Conservation (phyloP, 306 rosid genomes). For the Glycine soja region DNA sequence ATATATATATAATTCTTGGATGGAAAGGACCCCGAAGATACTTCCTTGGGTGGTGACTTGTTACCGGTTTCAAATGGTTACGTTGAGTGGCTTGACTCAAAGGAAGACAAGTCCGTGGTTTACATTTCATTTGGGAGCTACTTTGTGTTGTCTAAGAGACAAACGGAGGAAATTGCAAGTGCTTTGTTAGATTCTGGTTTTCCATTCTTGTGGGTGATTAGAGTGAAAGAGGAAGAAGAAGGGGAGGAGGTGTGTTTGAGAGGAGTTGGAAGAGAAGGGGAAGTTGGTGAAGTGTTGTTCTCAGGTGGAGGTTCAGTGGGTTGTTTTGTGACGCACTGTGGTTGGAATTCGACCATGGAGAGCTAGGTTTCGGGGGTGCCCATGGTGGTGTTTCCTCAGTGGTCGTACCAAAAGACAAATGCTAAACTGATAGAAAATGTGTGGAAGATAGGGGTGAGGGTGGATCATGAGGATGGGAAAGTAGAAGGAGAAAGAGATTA, state of each 20-base stretch:
- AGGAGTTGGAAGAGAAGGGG: conserved; percentile 50
- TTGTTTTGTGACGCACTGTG: conserved; percentile 62
- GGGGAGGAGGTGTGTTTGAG: conserved; percentile 4
- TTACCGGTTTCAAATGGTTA: conserved; percentile 19
- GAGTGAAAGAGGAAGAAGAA: conserved; percentile 35
- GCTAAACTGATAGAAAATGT: no score
- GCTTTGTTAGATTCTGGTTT: conserved; percentile 56
- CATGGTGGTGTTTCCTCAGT: no score
- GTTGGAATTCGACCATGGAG: conserved; percentile 67
- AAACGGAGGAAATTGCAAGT: conserved; percentile 61
- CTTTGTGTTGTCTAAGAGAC: conserved; percentile 39
- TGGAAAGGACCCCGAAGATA: no score
- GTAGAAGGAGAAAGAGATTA: no score
- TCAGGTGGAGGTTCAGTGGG: conserved; percentile 63
- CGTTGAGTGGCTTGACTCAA: conserved; percentile 63
- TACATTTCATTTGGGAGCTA: conserved; percentile 68
- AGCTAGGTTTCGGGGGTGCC: no score
- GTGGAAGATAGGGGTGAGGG: no score
- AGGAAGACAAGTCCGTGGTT: conserved; percentile 51
- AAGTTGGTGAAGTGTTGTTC: conserved; percentile 63
- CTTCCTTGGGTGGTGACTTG: no score
- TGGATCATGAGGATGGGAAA: no score
- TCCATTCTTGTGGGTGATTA: conserved; percentile 67
- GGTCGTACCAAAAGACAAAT: no score
- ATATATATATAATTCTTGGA: no score